These are phyloP conservation scores for Gastrolobium bilobum DNA, from an alignment of 306 rosid genomes.

Conservation along the genomic window DNA sequence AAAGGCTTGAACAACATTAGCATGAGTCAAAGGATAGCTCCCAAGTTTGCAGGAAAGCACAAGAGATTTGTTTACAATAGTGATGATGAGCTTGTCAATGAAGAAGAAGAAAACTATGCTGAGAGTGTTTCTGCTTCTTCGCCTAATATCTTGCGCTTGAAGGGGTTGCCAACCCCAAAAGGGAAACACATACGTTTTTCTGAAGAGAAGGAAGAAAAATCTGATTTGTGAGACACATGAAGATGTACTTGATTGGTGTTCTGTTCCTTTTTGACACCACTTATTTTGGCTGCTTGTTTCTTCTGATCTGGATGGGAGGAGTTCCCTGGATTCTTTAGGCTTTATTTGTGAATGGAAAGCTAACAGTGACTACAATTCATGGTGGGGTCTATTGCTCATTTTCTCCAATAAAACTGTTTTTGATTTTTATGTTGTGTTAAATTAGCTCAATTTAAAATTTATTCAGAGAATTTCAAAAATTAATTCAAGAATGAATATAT, in stretches of 20 bases:
- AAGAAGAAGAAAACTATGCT: constrained; percentile 40
- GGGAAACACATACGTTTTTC: constrained; percentile 85
- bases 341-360: too few species aligned
- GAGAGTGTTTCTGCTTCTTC: constrained; percentile 26
- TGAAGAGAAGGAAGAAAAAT: constrained; percentile 40
- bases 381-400: too few species aligned
- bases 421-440: too few species aligned
- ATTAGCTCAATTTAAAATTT: too few species aligned
- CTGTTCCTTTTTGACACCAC: too few species aligned
- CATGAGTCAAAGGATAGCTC: constrained; percentile 56
- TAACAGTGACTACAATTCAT: too few species aligned
- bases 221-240: constrained; percentile 28
- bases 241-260: background rate
- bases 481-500: too few species aligned
- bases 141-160: constrained; percentile 59
- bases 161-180: constrained; percentile 81
- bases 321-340: too few species aligned
- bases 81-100: constrained; percentile 76
- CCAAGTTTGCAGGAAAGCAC: constrained; percentile 76
- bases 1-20: constrained; percentile 66
- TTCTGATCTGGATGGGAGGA: too few species aligned
- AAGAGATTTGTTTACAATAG: constrained; percentile 77
- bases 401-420: too few species aligned
- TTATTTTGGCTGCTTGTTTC: too few species aligned
- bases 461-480: too few species aligned